Base-by-base conservation (phyloP, 2,329 filamentous ascomycete genomes). In the Daldinia eschscholtzii region DNA sequence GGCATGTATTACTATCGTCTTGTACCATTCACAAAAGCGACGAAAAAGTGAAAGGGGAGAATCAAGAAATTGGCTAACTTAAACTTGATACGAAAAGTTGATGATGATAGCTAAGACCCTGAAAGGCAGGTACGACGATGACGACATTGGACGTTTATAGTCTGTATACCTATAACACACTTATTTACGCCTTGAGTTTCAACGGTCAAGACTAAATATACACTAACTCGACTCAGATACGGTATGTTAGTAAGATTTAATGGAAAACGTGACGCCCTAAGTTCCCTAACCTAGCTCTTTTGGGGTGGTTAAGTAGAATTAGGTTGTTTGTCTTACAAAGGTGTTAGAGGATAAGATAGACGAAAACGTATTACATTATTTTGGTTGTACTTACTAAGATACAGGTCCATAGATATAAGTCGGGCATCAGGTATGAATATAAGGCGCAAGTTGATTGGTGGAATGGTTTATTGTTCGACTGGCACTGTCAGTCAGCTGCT, bases 121-220 rank as follows among this genome's bases (percentile, higher is more conserved):
- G 39, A 59, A 33, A 39, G 20, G 33, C 5, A 52, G 58, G 41
- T 53, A 56, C 28, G 56, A 58, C 28, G 23, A 70, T 70, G 67
- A 70, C 67, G 67, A 50, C 60, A 70, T 70, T 52, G 28, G 44
- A 42, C 33, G 44, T 37, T 39, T 26, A 37, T 37, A 39, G 30
- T 55, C 12, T 2, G 18, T 55, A 39, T 37, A 55, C 18, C 23
- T 64, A 57, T 39, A 41, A 10, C 37, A 18, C 37, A 9, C 35
- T 18, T 33, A 13, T 20, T 30, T 23, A 23, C 20, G 20, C 20
- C 20, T 23, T 2, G 20, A 23, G 20, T 23, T 23, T 23, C 20
- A 23, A 23, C 20, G 20, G 12, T 26, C 28, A 44, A 39, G 42
- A 44, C 18, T 42, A 42, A 9, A 4, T 42, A 18, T 15, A 46